Conservation (phyloP, 176 grass and related monocot species). For the Areca catechu region DNA sequence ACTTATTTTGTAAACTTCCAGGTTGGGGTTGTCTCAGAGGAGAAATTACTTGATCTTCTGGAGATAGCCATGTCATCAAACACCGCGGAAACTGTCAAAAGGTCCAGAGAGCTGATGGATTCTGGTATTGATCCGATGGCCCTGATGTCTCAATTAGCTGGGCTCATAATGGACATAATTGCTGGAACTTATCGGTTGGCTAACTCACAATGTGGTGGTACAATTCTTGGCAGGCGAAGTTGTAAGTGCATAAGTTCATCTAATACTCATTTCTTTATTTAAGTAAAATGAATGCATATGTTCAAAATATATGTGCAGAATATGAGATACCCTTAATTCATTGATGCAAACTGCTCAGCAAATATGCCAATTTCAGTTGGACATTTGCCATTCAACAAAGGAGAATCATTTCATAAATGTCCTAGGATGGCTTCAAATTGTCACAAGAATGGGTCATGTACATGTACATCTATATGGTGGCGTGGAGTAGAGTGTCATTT, state of each 20-base stretch:
- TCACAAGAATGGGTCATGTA: too few relatives aligned
- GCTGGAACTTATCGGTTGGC: constrained; percentile 82
- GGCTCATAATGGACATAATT: constrained; percentile 99
- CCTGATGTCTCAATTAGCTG: constrained; percentile 98
- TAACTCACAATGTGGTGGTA: constrained; percentile 44
- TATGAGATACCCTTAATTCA: too few relatives aligned
- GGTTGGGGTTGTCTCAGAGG: constrained; percentile 94
- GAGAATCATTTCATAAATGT: too few relatives aligned
- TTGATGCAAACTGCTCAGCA: too few relatives aligned
- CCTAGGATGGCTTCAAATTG: too few relatives aligned
- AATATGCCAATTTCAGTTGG: too few relatives aligned
- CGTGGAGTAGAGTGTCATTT: too few relatives aligned
- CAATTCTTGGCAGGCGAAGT: constrained; percentile 60
- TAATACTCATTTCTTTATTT: too few relatives aligned
- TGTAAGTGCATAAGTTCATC: constrained; percentile 42
- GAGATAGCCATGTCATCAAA: constrained; percentile 97
- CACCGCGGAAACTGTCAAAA: constrained; percentile 90
- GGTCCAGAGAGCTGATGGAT: constrained; percentile 91
- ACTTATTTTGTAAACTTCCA: constrained; percentile 23
- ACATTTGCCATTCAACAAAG: too few relatives aligned
- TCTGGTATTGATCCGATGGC: constrained; percentile 96
- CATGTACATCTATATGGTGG: too few relatives aligned
- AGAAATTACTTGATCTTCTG: constrained; percentile 90
- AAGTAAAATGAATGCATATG: too few relatives aligned
- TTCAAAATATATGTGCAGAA: neutral